These are phyloP conservation scores for Podaxis sp. DNA, from an alignment of 768 basidiomycete genomes.

Conservation along the genomic window DNA sequence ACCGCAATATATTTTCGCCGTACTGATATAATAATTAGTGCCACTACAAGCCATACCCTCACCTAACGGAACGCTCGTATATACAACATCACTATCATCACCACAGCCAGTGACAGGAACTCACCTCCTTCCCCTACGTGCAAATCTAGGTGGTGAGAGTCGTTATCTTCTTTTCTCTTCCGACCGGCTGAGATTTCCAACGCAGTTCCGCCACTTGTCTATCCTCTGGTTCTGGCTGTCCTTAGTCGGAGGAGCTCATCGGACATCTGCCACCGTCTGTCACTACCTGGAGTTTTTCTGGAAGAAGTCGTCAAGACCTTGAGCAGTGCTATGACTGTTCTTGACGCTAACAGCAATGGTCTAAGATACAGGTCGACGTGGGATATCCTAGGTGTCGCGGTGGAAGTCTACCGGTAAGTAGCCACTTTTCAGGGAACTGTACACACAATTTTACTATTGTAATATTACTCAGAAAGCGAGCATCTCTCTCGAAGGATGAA, in stretches of 20 bases:
- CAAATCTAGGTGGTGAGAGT: neutral
- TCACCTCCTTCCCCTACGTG: slow-evolving; percentile 42
- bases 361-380: slow-evolving; percentile 22
- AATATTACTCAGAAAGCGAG: slow-evolving; percentile 21
- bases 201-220: slow-evolving; percentile 21
- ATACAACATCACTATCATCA: slow-evolving; percentile 48
- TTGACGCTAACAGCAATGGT: slow-evolving; percentile 46
- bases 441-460: neutral
- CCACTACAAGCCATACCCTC: slow-evolving; percentile 57
- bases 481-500: slow-evolving; percentile 24
- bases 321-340: slow-evolving; percentile 41
- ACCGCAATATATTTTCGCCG: neutral
- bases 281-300: slow-evolving; percentile 38
- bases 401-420: slow-evolving; percentile 52
- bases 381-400: slow-evolving; percentile 41
- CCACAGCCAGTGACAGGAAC: slow-evolving; percentile 39
- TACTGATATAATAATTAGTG: slow-evolving; percentile 38
- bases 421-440: neutral
- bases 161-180: neutral
- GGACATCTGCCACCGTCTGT: slow-evolving; percentile 60
- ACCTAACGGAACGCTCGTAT: slow-evolving; percentile 58
- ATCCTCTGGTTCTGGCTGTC: slow-evolving; percentile 41
- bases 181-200: neutral
- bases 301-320: slow-evolving; percentile 48
- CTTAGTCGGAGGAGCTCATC: slow-evolving; percentile 51